Base-by-base conservation (phyloP, 1,284 basidiomycete genomes). In the Laetiporus sulphureus region DNA sequence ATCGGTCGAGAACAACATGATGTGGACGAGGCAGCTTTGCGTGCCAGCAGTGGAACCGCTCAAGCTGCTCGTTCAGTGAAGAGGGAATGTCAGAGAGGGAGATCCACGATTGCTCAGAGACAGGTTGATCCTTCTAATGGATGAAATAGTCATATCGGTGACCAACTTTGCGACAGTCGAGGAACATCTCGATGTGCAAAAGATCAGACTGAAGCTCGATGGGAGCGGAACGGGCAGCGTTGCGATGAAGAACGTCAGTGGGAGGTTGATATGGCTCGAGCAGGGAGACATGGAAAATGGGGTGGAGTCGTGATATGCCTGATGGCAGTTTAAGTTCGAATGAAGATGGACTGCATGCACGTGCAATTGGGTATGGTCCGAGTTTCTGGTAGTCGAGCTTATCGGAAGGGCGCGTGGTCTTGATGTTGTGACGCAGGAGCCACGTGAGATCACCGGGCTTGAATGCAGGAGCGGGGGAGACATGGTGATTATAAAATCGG, bases 241-340 rank as follows among this genome's bases (percentile, higher is more conserved):
- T 42, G 19, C 19, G 56, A 5, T 54, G 21, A 37, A 50, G 50
- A 39, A 52, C 48, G 45, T 56, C 40, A 36, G 55, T 49, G 42
- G 59, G 44, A 23, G 47, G 36, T 31, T 53, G 10, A 52, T 60
- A 51, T 25, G 66, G 65, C 49, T 67, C 56, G 2, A 72, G 60
- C 12, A 64, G 58, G 1, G 60, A 64, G 21, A 63, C 55, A 46
- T 72, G 60, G 55, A 72, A 72, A 7, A 72, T 64, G 7, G 63
- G 61, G 42, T 65, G 58, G 7, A 65, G 50, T 19, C 44, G 45
- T 16, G 59, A 60, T 6, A 64, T 49, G 39, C 59, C 57, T n/a
- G 52, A 31, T 20, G 63, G 61, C 15, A 65, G 58, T 30, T 58
- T 50, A 10, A 69, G 57, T 34, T 42, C 51, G 46, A 52, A 64